A percentile compares a stretch with the other conserved stretches of the same genome.
These are phyloP conservation scores for Pholiota conissans DNA, from an alignment of 768 basidiomycete species.

Conservation along the genomic window DNA sequence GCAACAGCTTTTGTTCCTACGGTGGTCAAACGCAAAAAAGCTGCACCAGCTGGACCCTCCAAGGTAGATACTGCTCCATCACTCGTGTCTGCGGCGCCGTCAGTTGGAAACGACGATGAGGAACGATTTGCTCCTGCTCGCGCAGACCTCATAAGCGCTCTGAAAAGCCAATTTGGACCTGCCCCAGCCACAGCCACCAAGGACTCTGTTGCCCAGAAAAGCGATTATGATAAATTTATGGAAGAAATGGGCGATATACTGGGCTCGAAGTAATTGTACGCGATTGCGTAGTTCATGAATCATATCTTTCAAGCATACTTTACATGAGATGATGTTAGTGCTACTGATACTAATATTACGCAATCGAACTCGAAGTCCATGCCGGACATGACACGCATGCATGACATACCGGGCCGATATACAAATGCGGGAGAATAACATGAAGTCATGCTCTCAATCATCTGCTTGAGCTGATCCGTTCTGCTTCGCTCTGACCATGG, in stretches of 20 bases:
- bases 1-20: conserved; percentile 89
- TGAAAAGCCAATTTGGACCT: conserved; percentile 62
- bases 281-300: not conserved
- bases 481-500: not conserved
- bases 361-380: too few species aligned
- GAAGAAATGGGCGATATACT: conserved; percentile 76
- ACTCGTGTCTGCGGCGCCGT: conserved; percentile 30
- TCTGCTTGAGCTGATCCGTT: not conserved
- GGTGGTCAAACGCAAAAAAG: conserved; percentile 75
- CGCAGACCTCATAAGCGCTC: conserved; percentile 64
- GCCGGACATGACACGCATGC: too few species aligned
- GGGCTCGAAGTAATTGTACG: conserved; percentile 23
- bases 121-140: conserved; percentile 39
- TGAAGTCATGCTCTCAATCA: not conserved
- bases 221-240: conserved; percentile 76
- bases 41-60: conserved; percentile 30
- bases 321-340: too few species aligned
- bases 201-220: conserved; percentile 48
- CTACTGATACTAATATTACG: too few species aligned
- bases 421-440: not conserved
- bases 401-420: conserved; percentile 2
- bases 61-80: conserved; percentile 69
- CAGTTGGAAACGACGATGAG: conserved; percentile 27
- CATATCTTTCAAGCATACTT: too few species aligned
- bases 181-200: conserved; percentile 27